Conservation (phyloP, 306 rosid species). For the Cucumis sativus region DNA sequence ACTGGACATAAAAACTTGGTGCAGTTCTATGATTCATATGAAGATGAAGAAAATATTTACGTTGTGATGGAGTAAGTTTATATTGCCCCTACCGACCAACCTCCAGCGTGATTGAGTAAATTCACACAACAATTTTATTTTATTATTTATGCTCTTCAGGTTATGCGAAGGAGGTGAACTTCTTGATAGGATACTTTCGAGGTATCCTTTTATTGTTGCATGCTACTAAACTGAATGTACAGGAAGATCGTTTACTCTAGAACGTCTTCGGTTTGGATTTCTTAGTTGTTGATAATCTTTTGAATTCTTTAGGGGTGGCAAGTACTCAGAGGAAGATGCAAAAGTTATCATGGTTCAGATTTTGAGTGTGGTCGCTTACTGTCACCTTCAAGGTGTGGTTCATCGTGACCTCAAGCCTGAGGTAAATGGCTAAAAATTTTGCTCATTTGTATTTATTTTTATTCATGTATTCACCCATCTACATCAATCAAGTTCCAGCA, state of each 20-base stretch:
- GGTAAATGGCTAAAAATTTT: slow-evolving; percentile 19
- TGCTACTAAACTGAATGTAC: neutral
- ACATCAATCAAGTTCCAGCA: neutral
- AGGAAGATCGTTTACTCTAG: neutral
- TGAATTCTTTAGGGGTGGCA: slow-evolving; percentile 57
- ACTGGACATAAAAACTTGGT: slow-evolving; percentile 75
- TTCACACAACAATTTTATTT: slow-evolving; percentile 5
- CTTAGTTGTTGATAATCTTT: neutral
- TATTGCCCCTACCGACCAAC: neutral
- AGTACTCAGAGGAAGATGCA: slow-evolving; percentile 34
- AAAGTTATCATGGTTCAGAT: slow-evolving; percentile 31
- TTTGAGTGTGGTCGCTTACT: slow-evolving; percentile 24
- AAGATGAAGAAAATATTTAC: slow-evolving; percentile 72
- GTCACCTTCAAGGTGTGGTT: slow-evolving; percentile 37
- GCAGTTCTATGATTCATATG: slow-evolving; percentile 81
- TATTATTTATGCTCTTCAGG: slow-evolving; percentile 34
- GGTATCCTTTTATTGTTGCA: slow-evolving; percentile 26
- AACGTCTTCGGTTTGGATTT: neutral
- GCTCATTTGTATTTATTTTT: neutral
- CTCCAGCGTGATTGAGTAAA: slow-evolving; percentile 68
- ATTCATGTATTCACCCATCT: neutral
- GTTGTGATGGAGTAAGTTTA: slow-evolving; percentile 87
- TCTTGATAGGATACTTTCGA: slow-evolving; percentile 82
- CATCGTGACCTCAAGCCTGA: slow-evolving; percentile 68
- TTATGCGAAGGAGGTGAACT: slow-evolving; percentile 93